Evolutionary conservation across 2,329 filamentous ascomycete species (phyloP), one percentile per base, ranked within the genome.

Genomic region (Trichocomaceae sp.): DNA sequence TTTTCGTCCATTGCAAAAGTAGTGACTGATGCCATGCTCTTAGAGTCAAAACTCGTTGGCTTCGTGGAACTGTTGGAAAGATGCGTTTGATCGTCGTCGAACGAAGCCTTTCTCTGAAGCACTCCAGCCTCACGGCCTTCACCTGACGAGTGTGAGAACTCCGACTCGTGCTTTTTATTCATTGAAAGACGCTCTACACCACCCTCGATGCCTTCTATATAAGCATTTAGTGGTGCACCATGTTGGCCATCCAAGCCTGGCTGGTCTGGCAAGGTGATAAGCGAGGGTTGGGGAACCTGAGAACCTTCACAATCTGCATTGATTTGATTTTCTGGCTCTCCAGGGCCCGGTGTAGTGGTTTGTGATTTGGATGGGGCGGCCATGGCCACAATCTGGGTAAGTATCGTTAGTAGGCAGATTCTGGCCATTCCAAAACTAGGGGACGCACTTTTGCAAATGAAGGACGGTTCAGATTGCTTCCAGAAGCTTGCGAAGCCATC

Each of bases 1-100:
- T 96, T 96, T 72, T 97, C 92, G 65, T 97, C 92, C 67, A 96
- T 77, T n/a, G 89, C 90, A 73, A 96, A 96, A 0, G 92, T 96
- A 4, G 90, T 95, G 15, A 89, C 90, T 23, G 92, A 97, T 4
- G 90, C 90, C 63, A 95, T 88, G 69, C 91, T 96, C 75, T 96
- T 96, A 48, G 88, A 90, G 69, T 96, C 92, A 41, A 96, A 79
- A 67, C 90, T 96, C 35, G 89, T 87, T 50, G 89, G 88, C 72
- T 96, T 96, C 2, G 85, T 90, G 39, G 82, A 84, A 46, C 78
- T 81, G 60, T 75, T 80, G 15, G 81, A 84, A 15, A 77, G 64
- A 57, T 77, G 75, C 9, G 75, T 77, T 50, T 72, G 74, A 57
- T 77, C 75, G 63, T 77, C 75, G 59, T 74, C 72, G 58, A 73